These are phyloP conservation scores for Pleurotus giganteus DNA, from an alignment of 768 basidiomycete genomes.

Conservation along the genomic window DNA sequence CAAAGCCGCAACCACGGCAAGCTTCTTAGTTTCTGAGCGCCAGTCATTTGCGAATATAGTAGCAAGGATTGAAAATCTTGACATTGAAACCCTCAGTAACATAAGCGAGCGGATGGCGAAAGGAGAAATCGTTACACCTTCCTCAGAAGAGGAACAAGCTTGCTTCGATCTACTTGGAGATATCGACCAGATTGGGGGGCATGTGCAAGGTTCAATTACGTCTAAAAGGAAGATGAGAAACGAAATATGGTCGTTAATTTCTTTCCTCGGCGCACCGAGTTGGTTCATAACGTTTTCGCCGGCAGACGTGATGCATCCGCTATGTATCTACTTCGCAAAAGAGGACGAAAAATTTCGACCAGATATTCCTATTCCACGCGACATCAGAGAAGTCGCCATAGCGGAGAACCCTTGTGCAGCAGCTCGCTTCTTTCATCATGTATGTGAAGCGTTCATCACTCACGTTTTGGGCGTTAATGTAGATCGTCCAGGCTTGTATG, in stretches of 20 bases:
- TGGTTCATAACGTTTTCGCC: conserved; percentile 31
- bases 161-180: conserved; percentile 19
- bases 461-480: conserved; percentile 20
- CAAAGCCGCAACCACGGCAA: conserved; percentile 15
- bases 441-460: conserved; percentile 21
- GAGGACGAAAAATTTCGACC: conserved; percentile 14
- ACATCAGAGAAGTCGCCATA: conserved; percentile 14
- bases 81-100: conserved; percentile 11
- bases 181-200: conserved; percentile 18
- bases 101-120: conserved; percentile 6
- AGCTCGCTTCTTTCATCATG: conserved; percentile 26
- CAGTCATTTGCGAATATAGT: conserved; percentile 17
- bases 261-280: conserved; percentile 18
- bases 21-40: conserved; percentile 18
- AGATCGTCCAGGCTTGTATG: conserved; percentile 24
- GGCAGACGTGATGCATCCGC: conserved; percentile 27
- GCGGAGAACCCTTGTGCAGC: conserved; percentile 25
- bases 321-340: conserved; percentile 29
- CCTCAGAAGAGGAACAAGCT: conserved; percentile 16
- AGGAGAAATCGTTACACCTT: conserved; percentile 16
- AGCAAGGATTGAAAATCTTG: conserved; percentile 11
- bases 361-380: not conserved
- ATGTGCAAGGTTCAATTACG: conserved; percentile 21
- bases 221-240: conserved; percentile 21
- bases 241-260: conserved; percentile 22